Conservation (phyloP, 2,329 filamentous ascomycete genomes). For the Curvularia sp. region DNA sequence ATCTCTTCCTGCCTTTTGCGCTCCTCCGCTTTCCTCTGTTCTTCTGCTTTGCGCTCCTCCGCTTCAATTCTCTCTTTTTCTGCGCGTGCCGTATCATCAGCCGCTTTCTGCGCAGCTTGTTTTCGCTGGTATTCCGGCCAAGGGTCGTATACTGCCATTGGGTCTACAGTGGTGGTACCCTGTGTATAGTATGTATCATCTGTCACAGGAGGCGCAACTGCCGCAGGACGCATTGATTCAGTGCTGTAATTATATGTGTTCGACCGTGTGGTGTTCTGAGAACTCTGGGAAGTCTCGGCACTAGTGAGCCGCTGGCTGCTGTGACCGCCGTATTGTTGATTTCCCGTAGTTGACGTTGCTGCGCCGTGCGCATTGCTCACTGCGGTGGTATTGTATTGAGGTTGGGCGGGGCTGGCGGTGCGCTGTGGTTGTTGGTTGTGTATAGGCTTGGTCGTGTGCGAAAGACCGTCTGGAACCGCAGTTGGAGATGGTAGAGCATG, state of each 20-base stretch:
- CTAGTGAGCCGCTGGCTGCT: constrained; percentile 31
- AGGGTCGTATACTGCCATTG: constrained; percentile 62
- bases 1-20: constrained; percentile 31
- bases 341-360: constrained; percentile 18
- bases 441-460: constrained; percentile 33
- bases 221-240: constrained; percentile 16
- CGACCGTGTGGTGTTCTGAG: constrained; percentile 22
- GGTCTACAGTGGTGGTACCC: constrained; percentile 57
- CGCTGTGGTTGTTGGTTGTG: constrained; percentile 40
- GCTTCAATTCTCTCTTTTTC: constrained; percentile 43
- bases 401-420: constrained; percentile 38
- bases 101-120: constrained; percentile 44
- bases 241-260: constrained; percentile 33
- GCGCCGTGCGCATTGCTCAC: constrained; percentile 17
- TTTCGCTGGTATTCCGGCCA: constrained; percentile 58
- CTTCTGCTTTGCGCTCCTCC: constrained; percentile 43
- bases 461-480: constrained; percentile 32
- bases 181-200: constrained; percentile 29
- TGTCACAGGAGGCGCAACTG: constrained; percentile 24
- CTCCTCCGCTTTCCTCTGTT: constrained; percentile 41
- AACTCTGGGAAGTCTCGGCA: constrained; percentile 27
- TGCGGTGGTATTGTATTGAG: constrained; percentile 29
- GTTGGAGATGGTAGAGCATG: constrained; percentile 36
- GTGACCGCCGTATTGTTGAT: constrained; percentile 34
- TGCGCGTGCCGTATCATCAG: constrained; percentile 44